Evolutionary conservation across 495 filamentous ascomycete species (phyloP).

Genomic region (Neurospora tetraspora): DNA sequence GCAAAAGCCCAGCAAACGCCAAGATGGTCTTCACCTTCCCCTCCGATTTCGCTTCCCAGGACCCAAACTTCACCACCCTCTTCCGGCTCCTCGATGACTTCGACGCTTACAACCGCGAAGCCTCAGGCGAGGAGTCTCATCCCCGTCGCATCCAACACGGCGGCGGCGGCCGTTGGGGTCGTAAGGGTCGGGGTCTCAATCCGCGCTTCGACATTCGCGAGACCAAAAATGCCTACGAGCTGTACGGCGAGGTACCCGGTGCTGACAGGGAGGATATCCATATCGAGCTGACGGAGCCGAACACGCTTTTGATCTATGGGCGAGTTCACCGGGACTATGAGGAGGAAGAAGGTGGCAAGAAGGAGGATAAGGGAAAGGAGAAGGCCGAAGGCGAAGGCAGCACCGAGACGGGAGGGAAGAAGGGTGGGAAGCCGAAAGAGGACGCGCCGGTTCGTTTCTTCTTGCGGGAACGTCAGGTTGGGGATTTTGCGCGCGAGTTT

Average conservation of each 20-base stretch:
- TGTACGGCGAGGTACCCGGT: conserved; percentile 74
- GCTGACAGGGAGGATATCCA: conserved; percentile 59
- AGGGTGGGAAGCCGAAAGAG: not conserved
- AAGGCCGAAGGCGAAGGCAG: not conserved
- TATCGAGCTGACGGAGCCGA: conserved; percentile 67
- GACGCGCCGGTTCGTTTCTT: conserved; percentile 3
- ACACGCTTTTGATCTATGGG: conserved; percentile 60
- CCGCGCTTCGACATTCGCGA: conserved; percentile 65
- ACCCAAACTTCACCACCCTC: conserved; percentile 48
- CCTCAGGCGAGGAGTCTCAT: conserved; percentile 3
- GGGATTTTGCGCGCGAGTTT: conserved; percentile 17
- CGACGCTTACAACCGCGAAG: conserved; percentile 36
- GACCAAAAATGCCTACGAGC: conserved; percentile 49
- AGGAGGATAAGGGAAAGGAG: conserved; percentile 1
- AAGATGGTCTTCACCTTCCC: conserved; percentile 21
- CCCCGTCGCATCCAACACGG: not conserved
- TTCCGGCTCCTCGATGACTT: conserved; percentile 65
- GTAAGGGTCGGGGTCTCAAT: conserved; percentile 16
- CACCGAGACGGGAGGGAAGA: not conserved
- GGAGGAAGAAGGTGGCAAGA: not conserved
- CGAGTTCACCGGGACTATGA: conserved; percentile 42
- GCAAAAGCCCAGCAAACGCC: not conserved
- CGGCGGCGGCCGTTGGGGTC: not conserved
- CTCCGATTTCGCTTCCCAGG: conserved; percentile 12
- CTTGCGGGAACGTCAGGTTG: conserved; percentile 9